Percentiles rank a stretch among this genome's conserved stretches.
Conservation (phyloP, 129 eudicot genomes). For the Scalesia atractyloides region DNA sequence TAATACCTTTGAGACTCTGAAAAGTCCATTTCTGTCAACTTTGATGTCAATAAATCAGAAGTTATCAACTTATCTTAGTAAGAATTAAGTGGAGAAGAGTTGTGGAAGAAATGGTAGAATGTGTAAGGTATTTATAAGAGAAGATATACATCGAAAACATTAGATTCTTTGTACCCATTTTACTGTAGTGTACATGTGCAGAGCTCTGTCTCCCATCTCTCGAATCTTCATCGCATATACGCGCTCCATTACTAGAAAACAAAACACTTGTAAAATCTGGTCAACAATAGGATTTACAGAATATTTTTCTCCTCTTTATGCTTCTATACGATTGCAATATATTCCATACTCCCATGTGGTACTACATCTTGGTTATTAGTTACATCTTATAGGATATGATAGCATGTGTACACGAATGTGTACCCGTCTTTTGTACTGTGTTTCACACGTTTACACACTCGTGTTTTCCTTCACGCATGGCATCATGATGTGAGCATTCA, state of each 20-base stretch:
- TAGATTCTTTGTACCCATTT: slow-evolving; percentile 27
- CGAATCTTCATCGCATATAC: slow-evolving; percentile 18
- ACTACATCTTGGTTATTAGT: slow-evolving; percentile 10
- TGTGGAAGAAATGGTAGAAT: slow-evolving; percentile 37
- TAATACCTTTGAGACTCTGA: slow-evolving; percentile 65
- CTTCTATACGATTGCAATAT: slow-evolving; percentile 30
- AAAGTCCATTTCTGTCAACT: slow-evolving; percentile 54
- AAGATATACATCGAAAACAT: slow-evolving; percentile 5
- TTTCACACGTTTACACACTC: background rate
- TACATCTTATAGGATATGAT: background rate
- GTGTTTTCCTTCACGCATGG: background rate
- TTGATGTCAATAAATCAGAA: slow-evolving; percentile 28
- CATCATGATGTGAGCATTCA: slow-evolving; percentile 1
- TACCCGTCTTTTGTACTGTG: background rate
- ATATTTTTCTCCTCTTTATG: slow-evolving; percentile 39
- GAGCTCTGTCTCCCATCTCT: slow-evolving; percentile 17
- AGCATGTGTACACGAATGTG: background rate
- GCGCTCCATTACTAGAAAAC: slow-evolving; percentile 20
- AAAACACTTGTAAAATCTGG: slow-evolving; percentile 32
- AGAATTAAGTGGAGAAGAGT: slow-evolving; percentile 17
- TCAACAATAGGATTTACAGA: slow-evolving; percentile 40
- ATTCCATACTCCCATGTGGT: slow-evolving; percentile 19
- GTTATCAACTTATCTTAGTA: background rate
- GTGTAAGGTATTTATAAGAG: slow-evolving; percentile 47
- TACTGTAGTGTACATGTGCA: slow-evolving; percentile 12